These are phyloP conservation scores for Aspergillus phoenicis DNA, from an alignment of 2,329 filamentous ascomycete species.

Conservation along the genomic window DNA sequence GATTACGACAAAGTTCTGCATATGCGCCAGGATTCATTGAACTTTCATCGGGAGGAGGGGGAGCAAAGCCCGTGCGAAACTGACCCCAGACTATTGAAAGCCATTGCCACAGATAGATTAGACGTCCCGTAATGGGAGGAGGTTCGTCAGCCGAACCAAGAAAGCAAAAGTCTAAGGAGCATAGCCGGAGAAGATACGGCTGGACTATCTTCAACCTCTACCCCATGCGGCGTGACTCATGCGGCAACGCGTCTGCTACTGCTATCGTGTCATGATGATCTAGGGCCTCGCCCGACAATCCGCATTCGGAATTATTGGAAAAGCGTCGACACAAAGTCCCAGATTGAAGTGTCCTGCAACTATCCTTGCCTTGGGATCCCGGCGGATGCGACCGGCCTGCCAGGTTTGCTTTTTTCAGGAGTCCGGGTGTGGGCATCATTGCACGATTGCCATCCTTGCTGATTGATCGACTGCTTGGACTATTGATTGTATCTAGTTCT, in stretches of 20 bases:
- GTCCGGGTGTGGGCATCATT: neutral
- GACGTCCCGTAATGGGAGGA: neutral
- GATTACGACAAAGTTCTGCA: neutral
- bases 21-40: neutral
- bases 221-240: neutral
- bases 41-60: neutral
- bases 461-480: neutral
- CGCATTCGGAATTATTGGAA: neutral
- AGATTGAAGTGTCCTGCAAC: neutral
- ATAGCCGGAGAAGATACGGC: neutral
- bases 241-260: neutral
- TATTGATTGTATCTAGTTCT: neutral
- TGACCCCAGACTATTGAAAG: neutral
- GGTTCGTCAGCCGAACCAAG: neutral
- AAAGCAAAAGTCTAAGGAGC: neutral
- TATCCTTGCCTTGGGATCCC: neutral
- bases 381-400: neutral
- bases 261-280: neutral
- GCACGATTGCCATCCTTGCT: neutral
- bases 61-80: neutral
- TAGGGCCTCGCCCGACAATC: neutral
- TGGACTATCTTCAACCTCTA: neutral
- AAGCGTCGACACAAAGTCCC: neutral
- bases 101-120: constrained; percentile 1
- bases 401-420: neutral